Base-by-base conservation (phyloP, 805 yeast species). In the Clavispora carvajalis region DNA sequence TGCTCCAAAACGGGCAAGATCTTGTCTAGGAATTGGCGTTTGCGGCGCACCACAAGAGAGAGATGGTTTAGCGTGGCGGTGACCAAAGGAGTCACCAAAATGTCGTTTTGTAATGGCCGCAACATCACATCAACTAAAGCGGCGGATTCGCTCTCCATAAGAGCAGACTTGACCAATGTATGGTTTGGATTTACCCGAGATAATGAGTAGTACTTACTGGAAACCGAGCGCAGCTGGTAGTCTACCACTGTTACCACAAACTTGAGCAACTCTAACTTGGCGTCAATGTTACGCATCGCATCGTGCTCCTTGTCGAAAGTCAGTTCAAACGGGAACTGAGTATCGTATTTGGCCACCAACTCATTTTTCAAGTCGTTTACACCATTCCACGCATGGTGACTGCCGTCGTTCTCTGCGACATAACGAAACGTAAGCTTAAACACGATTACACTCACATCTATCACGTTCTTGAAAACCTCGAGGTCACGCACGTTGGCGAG, bases 41-140 rank as follows among this genome's bases (percentile, higher is more conserved):
- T 77, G 23, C 78, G 69, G 50, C 79, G 80, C 47, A 85, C 73
- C 26, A 93, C 60, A 12, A 77, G 68, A 5, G 84, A 68, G 16
- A 83, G 62, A 37, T 81, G 79, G 51, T 85, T 79, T 21, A 88
- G 60, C 0, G 85, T 70, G 6, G 95, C 85, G 12, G 87, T 75
- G 38, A 85, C 75, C 3, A 79, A 49, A 4, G 84, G 77, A 1
- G 69, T 48, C 10, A 82, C 69, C 34, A 69, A 47, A 37, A 80
- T 69, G 60, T 79, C 84, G 24, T 73, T 79, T 30, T 70, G 66
- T 40, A 90, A 65, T 13, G 73, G 65, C 34, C 69, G 65, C 35
- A 88, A 63, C 22, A 91, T 58, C 25, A 78, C 59, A 49, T 42
- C 96, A 25, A 93, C 63, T 40, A 85, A 64, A 3, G 73, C 80